A percentile compares a stretch with the other conserved stretches of the same genome.
These are phyloP conservation scores for Phytopythium oedochilum DNA, from an alignment of 352 stramenopile species.

Conservation along the genomic window DNA sequence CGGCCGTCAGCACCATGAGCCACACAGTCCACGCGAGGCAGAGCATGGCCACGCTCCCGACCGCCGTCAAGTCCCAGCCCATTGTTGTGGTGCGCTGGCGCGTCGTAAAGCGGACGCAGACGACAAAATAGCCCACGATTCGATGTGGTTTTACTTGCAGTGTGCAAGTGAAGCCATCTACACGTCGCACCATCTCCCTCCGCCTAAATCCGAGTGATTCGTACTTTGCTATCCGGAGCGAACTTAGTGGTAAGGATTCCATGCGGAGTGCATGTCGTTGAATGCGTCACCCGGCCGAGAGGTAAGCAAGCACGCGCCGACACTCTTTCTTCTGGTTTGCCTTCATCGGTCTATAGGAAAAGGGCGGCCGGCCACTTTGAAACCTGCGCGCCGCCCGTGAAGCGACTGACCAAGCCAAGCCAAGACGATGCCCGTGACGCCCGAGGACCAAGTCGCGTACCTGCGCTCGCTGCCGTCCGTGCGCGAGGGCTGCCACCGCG, in stretches of 20 bases:
- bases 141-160: too few relatives aligned
- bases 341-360: neutral
- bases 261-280: neutral
- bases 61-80: neutral
- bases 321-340: neutral
- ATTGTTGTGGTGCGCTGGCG: too few relatives aligned
- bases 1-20: constrained; percentile 8
- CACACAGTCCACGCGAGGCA: constrained; percentile 8
- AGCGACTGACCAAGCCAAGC: neutral
- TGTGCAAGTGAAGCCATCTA: too few relatives aligned
- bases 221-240: too few relatives aligned
- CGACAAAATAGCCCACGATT: too few relatives aligned
- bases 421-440: neutral
- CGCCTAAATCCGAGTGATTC: too few relatives aligned
- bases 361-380: neutral
- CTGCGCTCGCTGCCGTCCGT: constrained; percentile 71
- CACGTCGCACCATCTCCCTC: too few relatives aligned
- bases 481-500: constrained; percentile 58
- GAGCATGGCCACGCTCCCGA: neutral
- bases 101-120: too few relatives aligned
- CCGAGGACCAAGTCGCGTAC: constrained; percentile 39
- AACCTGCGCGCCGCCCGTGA: neutral
- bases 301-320: constrained; percentile 6
- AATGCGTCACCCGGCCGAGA: constrained; percentile 4
- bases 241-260: too few relatives aligned